phyloP scores from a whole-genome alignment of 495 filamentous ascomycete genomes.

The Penicillium paradoxum region DNA sequence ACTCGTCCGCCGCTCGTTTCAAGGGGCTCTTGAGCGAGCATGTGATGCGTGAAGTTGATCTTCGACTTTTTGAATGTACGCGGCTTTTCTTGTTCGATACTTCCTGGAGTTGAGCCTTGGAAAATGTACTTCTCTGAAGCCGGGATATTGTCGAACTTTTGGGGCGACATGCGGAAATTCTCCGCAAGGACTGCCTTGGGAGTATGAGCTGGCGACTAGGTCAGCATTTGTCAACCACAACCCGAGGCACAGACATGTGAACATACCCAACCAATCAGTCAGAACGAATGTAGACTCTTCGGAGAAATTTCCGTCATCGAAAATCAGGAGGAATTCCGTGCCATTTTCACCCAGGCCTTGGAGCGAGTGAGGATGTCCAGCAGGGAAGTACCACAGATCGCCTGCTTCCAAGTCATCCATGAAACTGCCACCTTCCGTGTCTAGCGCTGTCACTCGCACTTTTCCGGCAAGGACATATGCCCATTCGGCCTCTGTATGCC shows the following conservation, averaged over 20 bases:
- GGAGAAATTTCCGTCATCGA: constrained; percentile 63
- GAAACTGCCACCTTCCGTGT: constrained; percentile 63
- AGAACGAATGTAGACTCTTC: constrained; percentile 67
- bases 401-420: constrained; percentile 65
- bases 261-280: constrained; percentile 59
- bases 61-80: constrained; percentile 52
- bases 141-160: constrained; percentile 56
- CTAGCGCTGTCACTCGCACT: constrained; percentile 53
- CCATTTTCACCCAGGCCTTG: constrained; percentile 62
- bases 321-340: constrained; percentile 66
- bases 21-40: constrained; percentile 54
- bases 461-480: constrained; percentile 55
- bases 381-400: constrained; percentile 73
- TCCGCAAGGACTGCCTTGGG: constrained; percentile 58
- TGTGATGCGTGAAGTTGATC: constrained; percentile 55
- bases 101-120: constrained; percentile 50
- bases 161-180: constrained; percentile 58
- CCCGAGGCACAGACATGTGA: not conserved
- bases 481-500: constrained; percentile 71
- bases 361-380: constrained; percentile 63
- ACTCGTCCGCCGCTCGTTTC: constrained; percentile 53
- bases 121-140: constrained; percentile 65
- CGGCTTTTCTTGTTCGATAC: constrained; percentile 43
- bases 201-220: constrained; percentile 45
- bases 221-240: not conserved